Base-by-base conservation (phyloP, 169 alveolate species). In the Eimeria maxima region DNA sequence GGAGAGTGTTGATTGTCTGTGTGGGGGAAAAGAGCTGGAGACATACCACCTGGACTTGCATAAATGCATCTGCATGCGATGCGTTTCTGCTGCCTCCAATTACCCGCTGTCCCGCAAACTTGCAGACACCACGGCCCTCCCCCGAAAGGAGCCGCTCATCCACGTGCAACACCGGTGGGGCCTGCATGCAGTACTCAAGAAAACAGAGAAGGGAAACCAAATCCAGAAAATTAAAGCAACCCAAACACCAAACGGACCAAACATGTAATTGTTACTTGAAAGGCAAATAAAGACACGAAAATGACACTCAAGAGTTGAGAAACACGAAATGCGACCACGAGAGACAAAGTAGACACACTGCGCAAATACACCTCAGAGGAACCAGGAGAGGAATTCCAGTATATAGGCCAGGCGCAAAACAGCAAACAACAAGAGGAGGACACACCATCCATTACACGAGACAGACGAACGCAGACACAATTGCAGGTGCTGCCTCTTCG, bases 81-180 rank as follows among this genome's bases (percentile, higher is more conserved):
- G 89, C 80, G 42, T 90, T 90, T 33, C 65, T 38, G 65, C 94
- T 67, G 84, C 96, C 96, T 11, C 84, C 96, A 27, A 60, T 47
- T 42, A 94, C 87, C 44, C 67, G 76, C 65, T 94, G 78, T 27
- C 96, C 96, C 74, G 55, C 89, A 63, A 27, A 10, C 89, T 33
- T 80, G 55, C 69, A 16, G 20, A 63, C 50, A 10, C 81, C 86
- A 6, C 65, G 24, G 10, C 94, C 80, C 65, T 94, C 96, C 14
- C 96, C 96, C 1, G 96, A 69, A 2, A 94, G 14, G 45, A 94
- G 74, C 57, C 73, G 55, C 38, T 94, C 96, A 90, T 83, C 95
- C 42, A 94, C 95, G 14, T 83, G 90, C 67, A 83, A 53, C 74
- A 38, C 47, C 4, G 18, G 60, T 42, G 81, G 92, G 4, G 92